Conservation (phyloP, 2,329 filamentous ascomycete genomes). For the Arthrinium phaeospermum region DNA sequence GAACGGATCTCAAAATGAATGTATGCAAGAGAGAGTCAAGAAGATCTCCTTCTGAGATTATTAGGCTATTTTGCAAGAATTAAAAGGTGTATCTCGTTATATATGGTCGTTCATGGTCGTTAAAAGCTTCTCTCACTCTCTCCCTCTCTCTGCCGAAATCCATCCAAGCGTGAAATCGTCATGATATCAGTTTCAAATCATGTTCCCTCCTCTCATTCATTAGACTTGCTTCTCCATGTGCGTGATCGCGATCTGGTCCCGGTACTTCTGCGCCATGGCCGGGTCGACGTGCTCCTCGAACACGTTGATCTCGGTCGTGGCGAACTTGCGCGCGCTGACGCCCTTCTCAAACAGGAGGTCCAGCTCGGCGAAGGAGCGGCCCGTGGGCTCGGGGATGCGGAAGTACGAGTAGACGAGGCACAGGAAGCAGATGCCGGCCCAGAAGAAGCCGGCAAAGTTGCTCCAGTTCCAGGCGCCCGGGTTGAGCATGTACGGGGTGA, state of each 20-base stretch:
- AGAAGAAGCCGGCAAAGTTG: conserved; percentile 88
- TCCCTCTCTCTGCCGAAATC: background rate
- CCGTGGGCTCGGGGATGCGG: conserved; percentile 78
- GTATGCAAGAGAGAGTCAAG: background rate
- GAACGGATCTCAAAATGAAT: background rate
- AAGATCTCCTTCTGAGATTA: background rate
- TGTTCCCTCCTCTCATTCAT: background rate
- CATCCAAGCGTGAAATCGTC: background rate
- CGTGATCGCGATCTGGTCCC: conserved; percentile 44
- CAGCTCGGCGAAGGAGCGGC: conserved; percentile 84
- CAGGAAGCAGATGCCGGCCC: conserved; percentile 79
- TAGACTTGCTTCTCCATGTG: conserved; percentile 34
- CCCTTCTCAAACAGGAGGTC: conserved; percentile 82
- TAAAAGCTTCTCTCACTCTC: background rate
- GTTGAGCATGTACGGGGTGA: conserved; percentile 94
- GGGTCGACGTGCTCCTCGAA: conserved; percentile 58
- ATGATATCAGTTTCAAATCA: background rate
- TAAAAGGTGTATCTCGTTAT: conserved; percentile 2
- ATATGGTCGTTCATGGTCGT: conserved; percentile 13
- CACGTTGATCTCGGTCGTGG: conserved; percentile 60
- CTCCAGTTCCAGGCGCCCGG: conserved; percentile 86
- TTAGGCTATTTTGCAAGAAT: background rate
- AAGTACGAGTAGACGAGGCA: conserved; percentile 85
- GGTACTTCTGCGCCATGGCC: conserved; percentile 55
- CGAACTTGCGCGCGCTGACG: conserved; percentile 76